Base-by-base conservation (phyloP, 2,329 filamentous ascomycete species). In the Fusarium continuum region DNA sequence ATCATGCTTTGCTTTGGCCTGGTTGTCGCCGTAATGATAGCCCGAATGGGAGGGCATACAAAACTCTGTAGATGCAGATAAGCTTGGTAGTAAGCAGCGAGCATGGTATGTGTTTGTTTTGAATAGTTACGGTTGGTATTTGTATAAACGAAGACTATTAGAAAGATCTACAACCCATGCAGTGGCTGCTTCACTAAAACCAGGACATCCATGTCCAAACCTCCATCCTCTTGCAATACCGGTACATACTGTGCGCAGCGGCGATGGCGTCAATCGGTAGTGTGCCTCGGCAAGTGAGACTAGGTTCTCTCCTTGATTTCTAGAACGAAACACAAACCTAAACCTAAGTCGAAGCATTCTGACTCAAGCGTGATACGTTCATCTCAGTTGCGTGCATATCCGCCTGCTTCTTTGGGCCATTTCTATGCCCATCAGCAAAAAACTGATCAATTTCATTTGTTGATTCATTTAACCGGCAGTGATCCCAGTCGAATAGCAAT, bases 1-100 rank as follows among this genome's bases (percentile, higher is more conserved):
- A 58, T 58, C 55, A 58, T 43, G 53, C 29, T 57, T 40, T n/a
- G n/a, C n/a, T 51, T 25, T 49, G 34, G 10, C 16, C 20, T 44
- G 26, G 14, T 11, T 25, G 38, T 70, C 54, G 60, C 55, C 26
- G 25, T 25, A 70, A 65, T 61, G 57, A 64, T 69, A 28, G 14
- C 26, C 67, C 67, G 67, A 70, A 52, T 40, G 25, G 55, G 60
- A 40, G 32, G 55, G 40, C 25, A 38, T 36, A 25, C 26, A 14
- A 11, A 22, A 14, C 19, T 11, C 44, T 26, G 16, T 11, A 14
- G 16, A 22, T 34, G 28, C n/a, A 49, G 20, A 28, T n/a, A 17
- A 39, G 14, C 7, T 26, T 13, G 13, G 5, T 17, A 5, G 17
- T 22, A 28, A 44, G 32, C 32, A 35, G 36, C 36, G 23, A 41